Base-by-base conservation (phyloP, 805 yeast species). In the Blastobotrys mokoenaii region DNA sequence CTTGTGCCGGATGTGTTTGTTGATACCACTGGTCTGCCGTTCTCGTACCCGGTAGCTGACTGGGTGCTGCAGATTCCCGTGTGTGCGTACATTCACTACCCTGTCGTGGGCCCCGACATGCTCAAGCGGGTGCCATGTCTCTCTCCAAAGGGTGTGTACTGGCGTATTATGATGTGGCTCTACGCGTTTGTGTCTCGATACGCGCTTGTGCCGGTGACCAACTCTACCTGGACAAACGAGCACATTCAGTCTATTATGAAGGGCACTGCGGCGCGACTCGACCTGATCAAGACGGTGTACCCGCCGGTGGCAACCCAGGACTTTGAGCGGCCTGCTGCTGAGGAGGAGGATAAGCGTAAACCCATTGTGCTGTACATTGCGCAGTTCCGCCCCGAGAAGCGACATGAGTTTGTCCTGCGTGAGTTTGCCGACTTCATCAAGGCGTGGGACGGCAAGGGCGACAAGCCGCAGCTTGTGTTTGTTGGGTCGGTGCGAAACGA, bases 1-100 rank as follows among this genome's bases (percentile, higher is more conserved):
- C 71, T 85, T 35, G 65, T 65, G 38, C 97, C 97, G 0, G 97
- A 93, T 61, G 71, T 87, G n/a, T 87, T 88, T 77, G 72, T 93
- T 31, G 98, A 93, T 59, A 89, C 98, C 1, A 82, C 87, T 75
- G 98, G 98, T 0, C 79, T 84, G 44, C 97, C 98, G 2, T 93
- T 90, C 47, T 68, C 82, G 18, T 90, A 88, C 62, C 84, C 86
- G 1, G 58, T 82, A 17, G 78, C 84, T 0, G 62, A 72, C 17
- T 59, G 68, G 51, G 64, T 77, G 40, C 69, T 84, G 32, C 72
- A 73, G 49, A 67, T 87, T 25, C 98, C 98, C 0, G 74, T 93
- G 22, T 66, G 83, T 18, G 78, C 96, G 0, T 93, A 93, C 58
- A 85, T 87, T n/a, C 99, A 93, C 65, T 93, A 84, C 67, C 99